Base-by-base conservation (phyloP, 139 green algal species). In the Parachlorella kessleri region DNA sequence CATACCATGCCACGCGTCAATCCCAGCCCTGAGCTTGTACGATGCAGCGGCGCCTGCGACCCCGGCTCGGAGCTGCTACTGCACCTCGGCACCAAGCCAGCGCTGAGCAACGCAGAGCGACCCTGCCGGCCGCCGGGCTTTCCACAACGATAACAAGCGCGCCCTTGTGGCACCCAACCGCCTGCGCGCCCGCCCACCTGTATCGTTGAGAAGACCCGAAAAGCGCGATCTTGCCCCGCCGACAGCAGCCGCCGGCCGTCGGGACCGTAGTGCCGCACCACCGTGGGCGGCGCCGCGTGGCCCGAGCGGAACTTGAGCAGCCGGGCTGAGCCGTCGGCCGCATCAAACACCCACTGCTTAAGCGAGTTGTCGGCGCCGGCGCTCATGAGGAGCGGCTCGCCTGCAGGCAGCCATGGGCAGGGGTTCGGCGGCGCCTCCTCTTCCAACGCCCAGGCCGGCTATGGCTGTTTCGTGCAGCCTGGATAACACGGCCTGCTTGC, bases 281-380 rank as follows among this genome's bases (percentile, higher is more conserved):
- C 54, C 35, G 87, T 86, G 55, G 96, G 96, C 10, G 96, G 95
- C 28, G 91, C 90, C 8, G 81, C 82, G 89, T 99, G 96, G 2
- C 96, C 96, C n/a, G 72, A 80, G 35, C 96, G 87, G 86, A 97
- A 98, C 63, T 92, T 86, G 69, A 99, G 91, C 80, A 99, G 86
- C 54, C 78, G 79, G 48, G 79, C 6, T 89, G 85, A 8, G 86
- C 84, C 83, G 73, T 84, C 83, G 23, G 70, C 32, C 4, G 33
- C 73, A 79, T 99, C 95, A 66, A 99, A 95, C 42, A 98, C 88
- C 96, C 95, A 99, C 66, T 99, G 93, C 90, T 98, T 98, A n/a
- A 98, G 42, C 38, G 88, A 83, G 90, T 99, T 99, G 90, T 99
- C 96, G 0, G 76, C 87, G 3, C 75, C 92, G 21, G 84, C 69